These are phyloP conservation scores for Aspergillus sp. DNA, from an alignment of 2,329 filamentous ascomycete species.

Conservation along the genomic window DNA sequence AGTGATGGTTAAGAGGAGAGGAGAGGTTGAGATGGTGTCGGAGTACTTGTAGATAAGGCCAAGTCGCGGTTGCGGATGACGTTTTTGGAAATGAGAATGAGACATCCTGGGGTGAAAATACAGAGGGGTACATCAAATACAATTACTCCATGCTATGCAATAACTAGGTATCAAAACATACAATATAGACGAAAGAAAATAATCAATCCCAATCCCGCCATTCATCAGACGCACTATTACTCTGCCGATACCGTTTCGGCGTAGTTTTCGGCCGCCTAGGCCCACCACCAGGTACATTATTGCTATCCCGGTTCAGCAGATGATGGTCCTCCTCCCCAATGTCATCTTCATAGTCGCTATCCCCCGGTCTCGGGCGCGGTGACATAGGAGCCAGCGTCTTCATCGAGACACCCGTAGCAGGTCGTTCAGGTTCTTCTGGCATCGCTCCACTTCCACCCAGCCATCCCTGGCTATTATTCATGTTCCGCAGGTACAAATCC, in stretches of 20 bases:
- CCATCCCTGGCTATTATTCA: constrained; percentile 26
- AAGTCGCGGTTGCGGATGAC: constrained; percentile 5
- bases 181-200: constrained; percentile 1
- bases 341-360: constrained; percentile 29
- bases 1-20: not conserved
- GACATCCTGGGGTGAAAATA: too few species aligned
- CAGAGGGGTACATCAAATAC: not conserved
- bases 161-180: not conserved
- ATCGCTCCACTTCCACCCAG: constrained; percentile 8
- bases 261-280: not conserved
- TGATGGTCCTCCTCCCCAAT: constrained; percentile 14
- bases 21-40: not conserved
- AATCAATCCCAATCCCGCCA: constrained; percentile 25
- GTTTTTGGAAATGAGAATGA: not conserved
- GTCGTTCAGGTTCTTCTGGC: constrained; percentile 22
- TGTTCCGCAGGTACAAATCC: constrained; percentile 29
- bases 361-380: constrained; percentile 28
- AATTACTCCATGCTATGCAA: not conserved
- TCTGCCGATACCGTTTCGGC: not conserved
- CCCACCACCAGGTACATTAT: not conserved
- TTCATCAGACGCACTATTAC: constrained; percentile 22
- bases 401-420: constrained; percentile 37
- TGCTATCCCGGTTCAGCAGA: not conserved
- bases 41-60: constrained; percentile 2
- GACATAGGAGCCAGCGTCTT: constrained; percentile 36